These are phyloP conservation scores for Marasmius tenuissimus DNA, from an alignment of 1,284 basidiomycete genomes.

Conservation along the genomic window DNA sequence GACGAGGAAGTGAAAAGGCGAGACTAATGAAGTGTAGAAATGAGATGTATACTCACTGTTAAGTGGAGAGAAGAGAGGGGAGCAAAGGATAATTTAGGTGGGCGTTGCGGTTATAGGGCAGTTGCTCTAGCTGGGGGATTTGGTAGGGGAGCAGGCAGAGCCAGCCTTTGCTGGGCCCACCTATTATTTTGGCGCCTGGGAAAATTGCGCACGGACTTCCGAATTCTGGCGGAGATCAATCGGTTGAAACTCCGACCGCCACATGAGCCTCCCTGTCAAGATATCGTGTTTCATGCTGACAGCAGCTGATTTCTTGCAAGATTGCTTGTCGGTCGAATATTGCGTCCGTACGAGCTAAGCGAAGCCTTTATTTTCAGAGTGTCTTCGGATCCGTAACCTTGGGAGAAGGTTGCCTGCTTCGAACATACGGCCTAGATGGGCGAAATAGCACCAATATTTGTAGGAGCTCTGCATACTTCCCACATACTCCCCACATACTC, in stretches of 20 bases:
- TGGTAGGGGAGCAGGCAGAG: conserved; percentile 9
- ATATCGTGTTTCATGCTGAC: neutral
- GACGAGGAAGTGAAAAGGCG: conserved; percentile 1
- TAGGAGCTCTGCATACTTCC: too few species aligned
- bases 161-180: neutral
- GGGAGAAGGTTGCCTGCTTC: too few species aligned
- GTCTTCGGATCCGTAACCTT: too few species aligned
- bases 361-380: too few species aligned
- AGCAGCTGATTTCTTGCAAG: neutral
- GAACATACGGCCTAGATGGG: too few species aligned
- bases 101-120: neutral
- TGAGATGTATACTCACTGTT: conserved; percentile 9
- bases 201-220: neutral
- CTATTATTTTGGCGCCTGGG: conserved; percentile 3
- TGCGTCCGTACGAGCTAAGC: too few species aligned
- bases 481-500: too few species aligned
- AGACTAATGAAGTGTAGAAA: conserved; percentile 1
- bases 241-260: conserved; percentile 7
- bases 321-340: too few species aligned
- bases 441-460: too few species aligned
- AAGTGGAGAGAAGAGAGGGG: conserved; percentile 4
- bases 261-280: neutral
- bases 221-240: neutral
- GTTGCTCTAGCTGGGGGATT: conserved; percentile 3
- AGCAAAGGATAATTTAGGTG: conserved; percentile 4